Evolutionary conservation across 208 protist genomes (phyloP).

Genomic region (Herpetomonas tarakana): DNA sequence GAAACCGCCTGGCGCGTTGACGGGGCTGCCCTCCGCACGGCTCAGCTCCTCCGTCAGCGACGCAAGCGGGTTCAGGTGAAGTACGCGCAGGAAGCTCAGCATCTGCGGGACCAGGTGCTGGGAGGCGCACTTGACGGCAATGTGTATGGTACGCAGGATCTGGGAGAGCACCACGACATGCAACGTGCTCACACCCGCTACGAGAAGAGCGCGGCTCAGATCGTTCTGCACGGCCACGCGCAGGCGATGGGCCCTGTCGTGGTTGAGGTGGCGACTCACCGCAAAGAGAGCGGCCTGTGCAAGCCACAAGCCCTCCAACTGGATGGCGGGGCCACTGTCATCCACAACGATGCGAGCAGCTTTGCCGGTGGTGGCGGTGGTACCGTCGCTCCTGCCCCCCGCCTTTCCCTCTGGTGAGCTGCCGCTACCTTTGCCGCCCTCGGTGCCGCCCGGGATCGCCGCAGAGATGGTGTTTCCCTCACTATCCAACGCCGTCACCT

Average conservation of each 20-base stretch:
- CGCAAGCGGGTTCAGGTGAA: slow-evolving; percentile 75
- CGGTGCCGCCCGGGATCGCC: slow-evolving; percentile 1
- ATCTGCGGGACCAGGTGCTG: slow-evolving; percentile 69
- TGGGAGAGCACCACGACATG: slow-evolving; percentile 82
- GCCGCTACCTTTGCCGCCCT: neutral
- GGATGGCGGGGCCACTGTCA: slow-evolving; percentile 29
- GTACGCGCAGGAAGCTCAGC: slow-evolving; percentile 74
- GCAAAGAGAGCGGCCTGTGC: slow-evolving; percentile 61
- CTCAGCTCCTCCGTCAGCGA: slow-evolving; percentile 47
- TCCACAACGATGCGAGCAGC: slow-evolving; percentile 6
- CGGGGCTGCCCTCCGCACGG: neutral
- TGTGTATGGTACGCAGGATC: slow-evolving; percentile 76
- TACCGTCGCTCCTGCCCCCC: neutral
- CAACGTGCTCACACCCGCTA: slow-evolving; percentile 50
- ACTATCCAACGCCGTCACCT: slow-evolving; percentile 27
- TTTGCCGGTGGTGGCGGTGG: neutral
- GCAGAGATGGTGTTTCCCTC: slow-evolving; percentile 21
- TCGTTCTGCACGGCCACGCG: slow-evolving; percentile 60
- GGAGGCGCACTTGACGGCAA: slow-evolving; percentile 49
- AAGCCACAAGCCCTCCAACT: slow-evolving; percentile 74
- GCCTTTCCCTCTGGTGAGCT: neutral
- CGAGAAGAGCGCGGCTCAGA: slow-evolving; percentile 71
- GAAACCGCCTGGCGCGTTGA: neutral
- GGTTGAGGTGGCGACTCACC: slow-evolving; percentile 20
- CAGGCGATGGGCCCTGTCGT: slow-evolving; percentile 19